phyloP scores from a whole-genome alignment of 2,329 filamentous ascomycete genomes.

The Trichoderma arundinaceum region DNA sequence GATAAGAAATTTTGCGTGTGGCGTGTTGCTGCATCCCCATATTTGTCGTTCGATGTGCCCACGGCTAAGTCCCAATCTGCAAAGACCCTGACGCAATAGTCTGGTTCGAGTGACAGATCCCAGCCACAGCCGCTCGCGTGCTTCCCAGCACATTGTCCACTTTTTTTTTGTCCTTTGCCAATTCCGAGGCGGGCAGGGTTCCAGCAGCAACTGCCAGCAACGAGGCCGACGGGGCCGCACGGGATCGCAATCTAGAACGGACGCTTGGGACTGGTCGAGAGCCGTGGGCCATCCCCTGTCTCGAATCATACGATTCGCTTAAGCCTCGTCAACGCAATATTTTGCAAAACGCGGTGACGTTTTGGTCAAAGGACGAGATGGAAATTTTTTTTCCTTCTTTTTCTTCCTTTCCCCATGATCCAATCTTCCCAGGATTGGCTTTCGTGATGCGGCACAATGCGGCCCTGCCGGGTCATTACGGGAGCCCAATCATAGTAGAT shows the following conservation, averaged over 20 bases:
- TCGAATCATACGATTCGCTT: conserved; percentile 26
- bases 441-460: conserved; percentile 21
- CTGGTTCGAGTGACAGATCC: conserved; percentile 18
- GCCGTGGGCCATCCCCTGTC: conserved; percentile 14
- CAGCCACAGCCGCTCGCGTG: conserved; percentile 13
- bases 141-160: background rate
- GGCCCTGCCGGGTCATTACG: conserved; percentile 14
- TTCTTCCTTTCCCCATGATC: background rate
- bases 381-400: background rate
- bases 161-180: background rate
- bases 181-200: background rate
- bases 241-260: conserved; percentile 18
- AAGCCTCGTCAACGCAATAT: conserved; percentile 6
- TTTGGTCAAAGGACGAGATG: background rate
- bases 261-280: background rate
- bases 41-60: conserved; percentile 30
- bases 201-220: background rate
- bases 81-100: conserved; percentile 25
- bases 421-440: background rate
- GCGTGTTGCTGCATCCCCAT: conserved; percentile 26
- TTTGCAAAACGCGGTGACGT: conserved; percentile 18
- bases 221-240: background rate
- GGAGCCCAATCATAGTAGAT: background rate
- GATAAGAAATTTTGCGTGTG: conserved; percentile 5
- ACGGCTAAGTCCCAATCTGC: conserved; percentile 21